Percentiles rank a stretch among this genome's conserved stretches.
Conservation (phyloP, 768 basidiomycete genomes). For the Tulasnella sp. region DNA sequence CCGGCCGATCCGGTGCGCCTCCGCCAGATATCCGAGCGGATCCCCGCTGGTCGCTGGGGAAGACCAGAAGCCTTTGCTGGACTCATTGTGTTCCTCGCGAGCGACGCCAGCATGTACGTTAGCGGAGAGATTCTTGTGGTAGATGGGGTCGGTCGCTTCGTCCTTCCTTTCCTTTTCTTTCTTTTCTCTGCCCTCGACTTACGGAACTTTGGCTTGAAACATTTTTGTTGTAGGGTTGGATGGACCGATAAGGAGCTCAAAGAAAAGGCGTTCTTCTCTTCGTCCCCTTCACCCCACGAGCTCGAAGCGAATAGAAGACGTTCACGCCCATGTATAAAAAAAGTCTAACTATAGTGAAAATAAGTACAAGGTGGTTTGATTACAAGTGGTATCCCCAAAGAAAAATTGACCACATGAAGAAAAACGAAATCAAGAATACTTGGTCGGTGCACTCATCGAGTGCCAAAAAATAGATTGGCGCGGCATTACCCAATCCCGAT, state of each 20-base stretch:
- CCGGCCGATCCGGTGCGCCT: conserved; percentile 60
- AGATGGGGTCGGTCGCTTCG: conserved; percentile 23
- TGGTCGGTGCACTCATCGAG: neutral
- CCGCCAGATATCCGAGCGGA: conserved; percentile 68
- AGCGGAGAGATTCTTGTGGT: conserved; percentile 68
- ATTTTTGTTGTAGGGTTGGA: conserved; percentile 30
- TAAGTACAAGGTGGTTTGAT: neutral
- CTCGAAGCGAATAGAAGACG: neutral
- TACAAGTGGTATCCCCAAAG: neutral
- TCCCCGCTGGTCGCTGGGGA: conserved; percentile 70
- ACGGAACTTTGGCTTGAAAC: conserved; percentile 14
- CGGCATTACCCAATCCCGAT: neutral
- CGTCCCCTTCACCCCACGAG: neutral
- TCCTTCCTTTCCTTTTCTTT: neutral
- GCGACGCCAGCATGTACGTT: conserved; percentile 63
- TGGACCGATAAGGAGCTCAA: conserved; percentile 28
- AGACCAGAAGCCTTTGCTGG: conserved; percentile 70
- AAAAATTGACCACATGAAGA: neutral
- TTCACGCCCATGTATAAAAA: neutral
- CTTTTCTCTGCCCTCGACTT: conserved; percentile 7
- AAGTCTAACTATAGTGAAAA: neutral
- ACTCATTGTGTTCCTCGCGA: conserved; percentile 64
- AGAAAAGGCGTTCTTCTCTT: neutral
- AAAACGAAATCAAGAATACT: neutral
- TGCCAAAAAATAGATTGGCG: neutral